Percentiles rank a stretch among this genome's conserved stretches.
Conservation (phyloP, 257 asterid species). For the Solanum medicagineum region DNA sequence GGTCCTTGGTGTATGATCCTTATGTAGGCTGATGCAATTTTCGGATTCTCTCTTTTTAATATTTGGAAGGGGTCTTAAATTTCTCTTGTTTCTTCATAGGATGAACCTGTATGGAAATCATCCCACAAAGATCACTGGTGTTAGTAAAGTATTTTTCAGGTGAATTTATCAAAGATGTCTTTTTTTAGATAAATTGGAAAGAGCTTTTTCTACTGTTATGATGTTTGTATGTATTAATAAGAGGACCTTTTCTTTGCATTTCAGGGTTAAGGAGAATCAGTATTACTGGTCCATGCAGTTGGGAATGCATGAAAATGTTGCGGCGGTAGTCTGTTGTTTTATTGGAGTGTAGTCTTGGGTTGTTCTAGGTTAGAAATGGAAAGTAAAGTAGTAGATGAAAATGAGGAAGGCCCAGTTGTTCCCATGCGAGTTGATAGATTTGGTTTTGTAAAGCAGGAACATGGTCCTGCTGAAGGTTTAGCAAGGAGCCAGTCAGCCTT, state of each 20-base stretch:
- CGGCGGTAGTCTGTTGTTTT: constrained; percentile 1
- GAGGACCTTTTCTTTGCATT: not conserved
- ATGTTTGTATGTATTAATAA: not conserved
- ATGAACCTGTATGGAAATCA: not conserved
- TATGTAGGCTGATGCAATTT: not conserved
- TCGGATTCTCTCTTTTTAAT: not conserved
- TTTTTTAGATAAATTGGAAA: not conserved
- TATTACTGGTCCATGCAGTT: constrained; percentile 6
- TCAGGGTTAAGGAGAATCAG: constrained; percentile 3
- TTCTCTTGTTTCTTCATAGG: not conserved
- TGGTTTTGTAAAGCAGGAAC: constrained; percentile 69
- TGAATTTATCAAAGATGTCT: not conserved
- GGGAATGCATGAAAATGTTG: constrained; percentile 12
- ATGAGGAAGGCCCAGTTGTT: constrained; percentile 22
- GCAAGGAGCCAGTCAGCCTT: constrained; percentile 48
- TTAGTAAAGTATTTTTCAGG: constrained; percentile 1
- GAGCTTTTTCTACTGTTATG: not conserved
- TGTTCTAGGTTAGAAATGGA: constrained; percentile 39
- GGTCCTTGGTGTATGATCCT: not conserved
- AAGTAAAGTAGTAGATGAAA: constrained; percentile 58
- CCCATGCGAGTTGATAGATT: constrained; percentile 62
- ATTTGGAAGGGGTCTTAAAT: not conserved
- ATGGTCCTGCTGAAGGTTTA: constrained; percentile 46
- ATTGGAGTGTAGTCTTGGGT: constrained; percentile 5
- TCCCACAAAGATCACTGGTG: not conserved